Conservation (phyloP, 2,329 filamentous ascomycete species). For the Fusarium temperatum region DNA sequence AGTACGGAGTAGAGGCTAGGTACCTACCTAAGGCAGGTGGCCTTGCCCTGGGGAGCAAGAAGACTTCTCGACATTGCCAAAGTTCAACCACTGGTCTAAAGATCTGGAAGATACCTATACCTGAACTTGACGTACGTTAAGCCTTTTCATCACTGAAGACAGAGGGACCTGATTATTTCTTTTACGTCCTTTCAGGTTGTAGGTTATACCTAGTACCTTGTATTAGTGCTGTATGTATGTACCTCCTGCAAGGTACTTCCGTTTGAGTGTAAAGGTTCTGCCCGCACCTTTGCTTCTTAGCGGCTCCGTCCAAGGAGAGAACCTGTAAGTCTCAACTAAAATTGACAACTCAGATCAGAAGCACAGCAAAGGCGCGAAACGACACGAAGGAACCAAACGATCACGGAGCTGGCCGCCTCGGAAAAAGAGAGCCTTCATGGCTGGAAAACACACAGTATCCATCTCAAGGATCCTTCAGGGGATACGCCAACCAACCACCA, state of each 20-base stretch:
- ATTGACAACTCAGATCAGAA: slow-evolving; percentile 22
- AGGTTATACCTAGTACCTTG: neutral
- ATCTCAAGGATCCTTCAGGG: neutral
- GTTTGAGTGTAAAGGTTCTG: neutral
- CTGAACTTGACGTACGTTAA: neutral
- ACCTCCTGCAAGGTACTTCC: neutral
- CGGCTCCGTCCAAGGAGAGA: neutral
- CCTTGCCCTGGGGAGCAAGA: neutral
- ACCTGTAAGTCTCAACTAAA: neutral
- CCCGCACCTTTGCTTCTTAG: neutral
- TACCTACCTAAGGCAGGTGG: neutral
- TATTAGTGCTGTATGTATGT: neutral
- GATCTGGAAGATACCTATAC: neutral
- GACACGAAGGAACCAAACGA: neutral
- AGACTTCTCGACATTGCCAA: neutral
- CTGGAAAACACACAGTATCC: neutral
- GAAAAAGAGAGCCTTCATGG: neutral
- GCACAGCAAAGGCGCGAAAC: neutral
- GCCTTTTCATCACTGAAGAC: neutral
- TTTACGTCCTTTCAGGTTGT: neutral
- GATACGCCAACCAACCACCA: slow-evolving; percentile 16
- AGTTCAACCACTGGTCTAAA: neutral
- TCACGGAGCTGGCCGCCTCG: neutral
- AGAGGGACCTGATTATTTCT: neutral
- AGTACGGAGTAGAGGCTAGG: neutral